A percentile compares a stretch with the other conserved stretches of the same genome.
phyloP scores from a whole-genome alignment of 2,329 filamentous ascomycete genomes.

The Sordariomycetes sp. region DNA sequence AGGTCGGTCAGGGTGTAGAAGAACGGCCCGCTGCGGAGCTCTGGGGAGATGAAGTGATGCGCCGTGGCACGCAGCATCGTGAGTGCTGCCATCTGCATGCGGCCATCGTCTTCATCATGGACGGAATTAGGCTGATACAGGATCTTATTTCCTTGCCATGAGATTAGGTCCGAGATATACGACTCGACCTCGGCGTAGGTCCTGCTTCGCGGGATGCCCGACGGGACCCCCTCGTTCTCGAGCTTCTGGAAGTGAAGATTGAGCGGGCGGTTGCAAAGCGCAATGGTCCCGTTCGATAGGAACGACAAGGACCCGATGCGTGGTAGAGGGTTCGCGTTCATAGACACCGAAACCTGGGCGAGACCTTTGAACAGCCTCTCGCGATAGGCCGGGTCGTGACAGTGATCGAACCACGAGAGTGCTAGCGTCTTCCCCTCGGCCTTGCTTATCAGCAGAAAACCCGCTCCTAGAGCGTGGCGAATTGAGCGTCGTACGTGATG shows the following conservation, averaged over 20 bases:
- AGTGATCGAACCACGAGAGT: background rate
- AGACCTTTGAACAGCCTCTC: background rate
- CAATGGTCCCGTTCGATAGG: background rate
- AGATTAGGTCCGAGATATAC: slow-evolving; percentile 18
- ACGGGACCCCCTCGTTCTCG: slow-evolving; percentile 21
- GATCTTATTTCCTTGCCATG: slow-evolving; percentile 21
- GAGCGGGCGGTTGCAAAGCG: slow-evolving; percentile 20
- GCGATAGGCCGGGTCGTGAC: background rate
- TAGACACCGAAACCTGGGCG: background rate
- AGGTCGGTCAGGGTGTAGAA: slow-evolving; percentile 23
- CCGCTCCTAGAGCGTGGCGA: too few relatives aligned
- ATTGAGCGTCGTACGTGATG: too few relatives aligned
- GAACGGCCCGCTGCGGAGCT: slow-evolving; percentile 18
- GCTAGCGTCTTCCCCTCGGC: background rate
- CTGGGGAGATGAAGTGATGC: slow-evolving; percentile 8
- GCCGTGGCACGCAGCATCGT: slow-evolving; percentile 15
- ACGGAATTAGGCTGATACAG: slow-evolving; percentile 21
- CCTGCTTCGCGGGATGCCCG: slow-evolving; percentile 16
- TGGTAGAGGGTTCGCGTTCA: background rate
- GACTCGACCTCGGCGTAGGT: slow-evolving; percentile 20
- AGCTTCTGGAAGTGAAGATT: slow-evolving; percentile 17
- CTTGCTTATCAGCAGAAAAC: too few relatives aligned
- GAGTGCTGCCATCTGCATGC: slow-evolving; percentile 17
- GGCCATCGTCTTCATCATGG: slow-evolving; percentile 15
- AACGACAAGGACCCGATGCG: background rate